Percentiles rank a stretch among this genome's conserved stretches.
These are phyloP conservation scores for Paracoccidioides brasiliensis DNA, from an alignment of 2,329 filamentous ascomycete species.

Conservation along the genomic window DNA sequence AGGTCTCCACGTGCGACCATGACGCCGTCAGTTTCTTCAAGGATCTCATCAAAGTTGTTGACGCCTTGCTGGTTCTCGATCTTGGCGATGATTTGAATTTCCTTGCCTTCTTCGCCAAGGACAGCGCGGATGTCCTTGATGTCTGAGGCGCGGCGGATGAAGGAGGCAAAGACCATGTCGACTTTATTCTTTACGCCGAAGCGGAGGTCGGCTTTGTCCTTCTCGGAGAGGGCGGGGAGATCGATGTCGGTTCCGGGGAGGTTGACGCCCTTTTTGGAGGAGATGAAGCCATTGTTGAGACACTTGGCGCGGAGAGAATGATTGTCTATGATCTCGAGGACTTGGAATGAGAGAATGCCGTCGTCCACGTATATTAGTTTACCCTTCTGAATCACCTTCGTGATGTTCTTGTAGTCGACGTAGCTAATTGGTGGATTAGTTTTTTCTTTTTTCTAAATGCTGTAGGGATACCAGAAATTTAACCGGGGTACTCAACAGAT, in stretches of 20 bases:
- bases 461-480: conserved; percentile 16
- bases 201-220: conserved; percentile 84
- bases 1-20: conserved; percentile 99
- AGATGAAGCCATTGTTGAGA: conserved; percentile 97
- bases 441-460: not conserved
- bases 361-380: conserved; percentile 98
- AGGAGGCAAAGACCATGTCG: conserved; percentile 98
- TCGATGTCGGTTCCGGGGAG: conserved; percentile 97
- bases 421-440: conserved; percentile 44
- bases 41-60: conserved; percentile 98
- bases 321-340: conserved; percentile 73
- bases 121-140: conserved; percentile 86
- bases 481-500: conserved; percentile 53
- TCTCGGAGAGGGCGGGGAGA: conserved; percentile 91
- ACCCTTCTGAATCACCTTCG: conserved; percentile 84
- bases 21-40: conserved; percentile 92
- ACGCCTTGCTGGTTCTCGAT: conserved; percentile 99
- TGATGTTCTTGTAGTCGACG: conserved; percentile 99
- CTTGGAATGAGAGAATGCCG: conserved; percentile 92
- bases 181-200: conserved; percentile 98
- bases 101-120: conserved; percentile 78
- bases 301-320: conserved; percentile 77
- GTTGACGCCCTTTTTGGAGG: conserved; percentile 98
- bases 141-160: conserved; percentile 89
- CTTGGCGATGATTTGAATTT: conserved; percentile 99